Percentiles rank a stretch among this genome's conserved stretches.
Evolutionary conservation across 2,329 filamentous ascomycete genomes (phyloP).

Genomic region (Colletotrichum navitas): DNA sequence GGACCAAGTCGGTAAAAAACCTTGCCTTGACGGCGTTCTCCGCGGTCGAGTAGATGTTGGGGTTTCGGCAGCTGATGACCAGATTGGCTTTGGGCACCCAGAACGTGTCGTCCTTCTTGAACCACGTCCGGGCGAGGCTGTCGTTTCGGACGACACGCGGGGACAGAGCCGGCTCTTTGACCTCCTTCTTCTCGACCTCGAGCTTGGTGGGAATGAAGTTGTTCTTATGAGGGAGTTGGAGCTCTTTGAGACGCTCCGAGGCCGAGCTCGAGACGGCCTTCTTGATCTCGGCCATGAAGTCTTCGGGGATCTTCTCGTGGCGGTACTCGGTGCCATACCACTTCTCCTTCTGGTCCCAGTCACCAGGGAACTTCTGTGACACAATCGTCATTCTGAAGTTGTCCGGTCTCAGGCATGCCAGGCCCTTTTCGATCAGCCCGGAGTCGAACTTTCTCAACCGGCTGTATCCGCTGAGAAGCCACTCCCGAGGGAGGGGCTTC

Average conservation of each 20-base stretch:
- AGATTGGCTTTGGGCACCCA: constrained; percentile 97
- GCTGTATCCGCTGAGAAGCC: constrained; percentile 84
- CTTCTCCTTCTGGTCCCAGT: constrained; percentile 90
- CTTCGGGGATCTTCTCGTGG: constrained; percentile 80
- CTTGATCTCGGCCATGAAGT: constrained; percentile 79
- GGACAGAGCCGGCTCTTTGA: constrained; percentile 77
- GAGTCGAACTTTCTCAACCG: constrained; percentile 85
- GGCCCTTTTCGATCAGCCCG: constrained; percentile 77
- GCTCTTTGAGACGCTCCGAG: constrained; percentile 72
- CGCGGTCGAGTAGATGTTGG: constrained; percentile 82
- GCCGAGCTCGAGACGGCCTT: constrained; percentile 70
- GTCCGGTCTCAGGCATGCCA: constrained; percentile 83
- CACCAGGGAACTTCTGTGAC: constrained; percentile 84
- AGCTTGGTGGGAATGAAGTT: constrained; percentile 95
- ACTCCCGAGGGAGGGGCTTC: constrained; percentile 86
- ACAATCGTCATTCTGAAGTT: constrained; percentile 90
- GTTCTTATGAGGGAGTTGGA: constrained; percentile 93
- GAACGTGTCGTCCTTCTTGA: constrained; percentile 98
- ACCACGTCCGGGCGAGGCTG: constrained; percentile 85
- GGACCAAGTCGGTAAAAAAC: constrained; percentile 86
- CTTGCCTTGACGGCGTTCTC: constrained; percentile 82
- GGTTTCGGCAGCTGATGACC: constrained; percentile 82
- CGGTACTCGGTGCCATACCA: constrained; percentile 99
- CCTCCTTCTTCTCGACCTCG: constrained; percentile 93
- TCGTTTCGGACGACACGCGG: constrained; percentile 91